Evolutionary conservation across 2,329 filamentous ascomycete species (phyloP), one percentile per base, ranked within the genome.

Genomic region (Monosporascus sp.): DNA sequence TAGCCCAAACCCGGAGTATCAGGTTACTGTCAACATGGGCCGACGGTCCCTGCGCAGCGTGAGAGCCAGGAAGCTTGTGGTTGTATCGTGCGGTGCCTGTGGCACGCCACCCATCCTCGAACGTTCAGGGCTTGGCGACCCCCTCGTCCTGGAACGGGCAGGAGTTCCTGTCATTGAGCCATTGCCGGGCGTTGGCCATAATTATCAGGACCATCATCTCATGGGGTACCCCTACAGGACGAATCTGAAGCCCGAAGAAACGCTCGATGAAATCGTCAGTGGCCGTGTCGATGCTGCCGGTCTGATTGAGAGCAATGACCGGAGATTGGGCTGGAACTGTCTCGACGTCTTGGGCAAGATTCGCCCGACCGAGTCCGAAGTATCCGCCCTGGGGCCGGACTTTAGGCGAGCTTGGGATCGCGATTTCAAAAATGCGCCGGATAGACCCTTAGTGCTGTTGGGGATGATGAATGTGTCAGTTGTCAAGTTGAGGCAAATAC

Each of bases 201-300:
- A 74, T 48, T 75, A 77, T 54, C 74, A 76, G 59, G 75, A 78
- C 56, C 75, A 78, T 52, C 73, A 81, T 49, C 65, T 80, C 4
- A 55, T 76, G 1, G 58, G 79, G 2, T 76, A 73, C 53, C 68
- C 76, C 0, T 81, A 79, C 60, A 72, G 22, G 7, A 14, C 39
- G 18, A 22, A 24, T 22, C 14, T 46, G 22, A 24, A 24, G 9
- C 43, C 43, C 43, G 43, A 27, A 15, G 43, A 27, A 14, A 46
- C 43, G 2, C 4, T 27, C 6, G 43, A 46, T 7, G 24, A 14
- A 17, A 2, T 25, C 14, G 1, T 31, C 11, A n/a, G 22, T 7
- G 43, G 43, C 9, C 22, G 43, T 7, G 15, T 7, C 11, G 7
- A 14, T 14, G 43, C 24, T 7, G 22, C 24, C 20, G 6, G 8